phyloP scores from a whole-genome alignment of 2,329 filamentous ascomycete species.

The Fusarium lateritium region DNA sequence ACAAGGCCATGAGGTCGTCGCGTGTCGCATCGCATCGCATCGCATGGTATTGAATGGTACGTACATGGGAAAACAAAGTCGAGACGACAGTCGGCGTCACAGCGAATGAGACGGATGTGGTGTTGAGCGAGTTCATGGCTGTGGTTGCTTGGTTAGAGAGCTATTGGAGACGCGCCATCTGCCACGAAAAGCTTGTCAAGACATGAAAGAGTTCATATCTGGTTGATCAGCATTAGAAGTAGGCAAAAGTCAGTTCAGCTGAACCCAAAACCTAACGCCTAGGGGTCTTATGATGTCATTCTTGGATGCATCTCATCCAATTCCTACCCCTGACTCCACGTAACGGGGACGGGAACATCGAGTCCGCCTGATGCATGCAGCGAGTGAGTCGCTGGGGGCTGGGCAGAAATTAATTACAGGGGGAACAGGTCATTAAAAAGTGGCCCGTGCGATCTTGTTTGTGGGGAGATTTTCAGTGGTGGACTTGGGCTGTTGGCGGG shows the following conservation, averaged over 20 bases:
- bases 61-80: constrained; percentile 88
- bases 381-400: constrained; percentile 37
- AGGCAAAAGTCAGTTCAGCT: constrained; percentile 22
- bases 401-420: background rate
- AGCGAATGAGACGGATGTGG: constrained; percentile 83
- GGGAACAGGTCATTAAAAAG: constrained; percentile 12
- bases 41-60: constrained; percentile 49
- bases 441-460: constrained; percentile 40
- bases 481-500: background rate
- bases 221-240: constrained; percentile 1
- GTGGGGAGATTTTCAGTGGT: constrained; percentile 38
- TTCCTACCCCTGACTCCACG: constrained; percentile 41
- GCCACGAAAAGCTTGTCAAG: constrained; percentile 16
- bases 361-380: constrained; percentile 27
- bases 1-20: constrained; percentile 7
- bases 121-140: constrained; percentile 75
- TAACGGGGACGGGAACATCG: constrained; percentile 20
- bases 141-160: constrained; percentile 12
- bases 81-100: constrained; percentile 90
- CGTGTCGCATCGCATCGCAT: constrained; percentile 1
- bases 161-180: constrained; percentile 31
- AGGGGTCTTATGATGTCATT: constrained; percentile 50
- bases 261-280: constrained; percentile 34
- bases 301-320: constrained; percentile 19
- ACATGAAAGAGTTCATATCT: constrained; percentile 23